Evolutionary conservation across 139 green algal genomes (phyloP), one percentile per base, ranked within the genome.

Genomic region (Chlorella sp.): DNA sequence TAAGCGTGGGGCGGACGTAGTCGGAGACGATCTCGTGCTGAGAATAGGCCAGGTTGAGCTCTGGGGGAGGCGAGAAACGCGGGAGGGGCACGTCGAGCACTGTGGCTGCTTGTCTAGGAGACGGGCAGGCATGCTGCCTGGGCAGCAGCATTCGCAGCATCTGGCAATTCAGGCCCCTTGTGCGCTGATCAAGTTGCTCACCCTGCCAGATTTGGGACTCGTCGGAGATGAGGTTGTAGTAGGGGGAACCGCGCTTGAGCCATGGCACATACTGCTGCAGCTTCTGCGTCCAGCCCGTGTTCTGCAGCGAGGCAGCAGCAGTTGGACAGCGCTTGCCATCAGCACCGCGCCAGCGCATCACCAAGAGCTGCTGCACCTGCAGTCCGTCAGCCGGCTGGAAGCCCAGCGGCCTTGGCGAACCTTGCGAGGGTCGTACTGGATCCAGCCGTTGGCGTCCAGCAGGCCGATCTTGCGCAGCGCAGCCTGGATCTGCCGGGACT

Each of bases 1-100:
- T 40, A 4, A 82, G 56, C 24, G 76, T 73, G 76, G 76, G 54
- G 3, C 76, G 76, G 38, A 82, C 76, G 70, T 70, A 70, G 36
- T 82, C 77, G 20, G 60, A 74, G 41, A 83, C 77, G 60, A 83
- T 83, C 38, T 83, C 77, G 77, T 83, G 77, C 77, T 64, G 73
- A 0, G 77, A 58, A 40, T 64, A 83, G 19, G 77, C 77, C 38
- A 83, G 28, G 77, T 83, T 83, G 34, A 83, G 77, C 77, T 73
- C 77, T 82, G 76, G 54, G 54, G 36, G 5, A 40, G 7, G 22
- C 13, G 36, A 17, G 9, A 28, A 41, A 0, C 13, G 16, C 11
- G 4, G 58, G 11, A 30, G 19, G 24, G 65, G 19, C 19, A 38
- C 56, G 3, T 65, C 3, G 13, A 6, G 56, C 26, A 68, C 7